Evolutionary conservation across 192 early-diverging fungal species (phyloP), one percentile per base, ranked within the genome.

Genomic region (Tieghemiomyces parasiticus): DNA sequence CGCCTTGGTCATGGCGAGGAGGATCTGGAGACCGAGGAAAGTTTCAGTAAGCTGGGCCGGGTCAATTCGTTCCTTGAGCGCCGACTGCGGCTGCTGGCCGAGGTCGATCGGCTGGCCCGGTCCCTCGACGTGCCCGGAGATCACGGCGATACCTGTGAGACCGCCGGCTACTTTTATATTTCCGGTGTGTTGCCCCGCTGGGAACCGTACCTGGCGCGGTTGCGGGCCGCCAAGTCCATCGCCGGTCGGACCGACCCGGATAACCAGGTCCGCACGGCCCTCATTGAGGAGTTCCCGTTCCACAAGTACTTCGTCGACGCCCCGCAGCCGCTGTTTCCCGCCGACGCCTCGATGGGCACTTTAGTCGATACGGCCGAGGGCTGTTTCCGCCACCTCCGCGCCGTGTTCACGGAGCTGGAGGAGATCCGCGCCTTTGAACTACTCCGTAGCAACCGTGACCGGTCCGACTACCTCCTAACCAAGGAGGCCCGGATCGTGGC

Each of bases 401-500:
- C 73, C 35, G 76, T 95, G 8, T 98, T 97, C 74, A 80, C 77
- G 19, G 86, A 96, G 66, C 70, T 96, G 22, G 86, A 90, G 35
- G 91, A 93, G 45, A 81, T 98, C 30, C 84, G 90, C 59, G 85
- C 95, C 2, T 97, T 99, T 66, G 97, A 99, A 71, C 71, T 99
- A 34, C 70, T 99, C 54, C 70, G 87, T 16, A 84, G 79, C 13
- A 71, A 78, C 48, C 69, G 71, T 48, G 93, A 95, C 47, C 78
- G 94, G 29, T 77, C 87, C 30, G 88, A 93, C 65, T 98, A 97
- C 67, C 63, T 99, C 51, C 71, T 99, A 50, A 86, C 92, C 12
- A 95, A 91, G 59, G 92, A 97, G 70, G 94, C 97, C 35, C 84
- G 87, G 59, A 91, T 99, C 25, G 86, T 97, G 58, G 95, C 93